Base-by-base conservation (phyloP, 345 rosid genomes). In the Cardiospermum halicacabum region DNA sequence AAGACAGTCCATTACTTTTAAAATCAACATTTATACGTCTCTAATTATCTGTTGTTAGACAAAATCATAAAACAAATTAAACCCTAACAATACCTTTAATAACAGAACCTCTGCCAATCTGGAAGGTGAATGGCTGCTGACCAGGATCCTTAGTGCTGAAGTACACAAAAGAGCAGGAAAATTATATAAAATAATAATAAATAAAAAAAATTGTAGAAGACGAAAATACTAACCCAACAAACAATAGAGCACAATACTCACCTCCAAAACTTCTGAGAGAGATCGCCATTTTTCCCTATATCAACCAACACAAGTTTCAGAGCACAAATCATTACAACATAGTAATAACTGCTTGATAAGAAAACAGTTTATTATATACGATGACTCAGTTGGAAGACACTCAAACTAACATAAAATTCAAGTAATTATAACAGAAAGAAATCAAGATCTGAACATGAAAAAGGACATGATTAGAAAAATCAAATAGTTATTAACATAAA, bases 181-280 rank as follows among this genome's bases (percentile, higher is more conserved):
- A 69, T 42, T 26, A 57, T 30, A 75, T 39, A 42, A 26, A 50
- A 1, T 15, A 67, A 8, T 71, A 36, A 34, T 57, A 39, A 75
- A 56, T 12, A 40, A 69, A 11, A 21, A 11, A 48, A 75, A 18
- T n/a, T 51, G 11, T 11, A 19, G 26, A 27, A 53, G 15, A 62
- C 10, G n/a, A 11, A 26, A 51, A 12, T 9, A 31, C n/a, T 34
- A 47, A n/a, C 7, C 25, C 18, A 53, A 12, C 12, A 42, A 12
- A 3, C 3, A 42, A 45, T 2, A 3, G 2, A 3, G 2, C 12
- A 22, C 25, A 47, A 16, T 53, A 5, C 80, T 78, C 70, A 93
- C 96, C 98, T 90, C 97, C 97, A 93, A 75, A 90, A 93, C 81
- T 90, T 84, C 77, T 81, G 80, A 25, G 92, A 80, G 15, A 93